These are phyloP conservation scores for Epichloe glyceriae DNA, from an alignment of 2,329 filamentous ascomycete genomes.

Conservation along the genomic window DNA sequence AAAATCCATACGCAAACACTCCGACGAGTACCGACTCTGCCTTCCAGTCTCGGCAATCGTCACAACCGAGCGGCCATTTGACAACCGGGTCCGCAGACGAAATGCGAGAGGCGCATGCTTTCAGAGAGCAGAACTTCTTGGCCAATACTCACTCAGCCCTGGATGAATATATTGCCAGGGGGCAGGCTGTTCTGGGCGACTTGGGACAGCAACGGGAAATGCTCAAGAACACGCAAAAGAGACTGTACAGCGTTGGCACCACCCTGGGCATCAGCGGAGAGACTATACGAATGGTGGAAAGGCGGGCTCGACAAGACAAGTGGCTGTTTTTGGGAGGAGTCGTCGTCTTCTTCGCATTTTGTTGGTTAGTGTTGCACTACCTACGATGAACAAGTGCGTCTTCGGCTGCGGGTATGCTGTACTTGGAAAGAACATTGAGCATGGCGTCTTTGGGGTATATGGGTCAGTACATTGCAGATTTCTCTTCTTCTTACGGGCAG, in stretches of 20 bases:
- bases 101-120: slow-evolving; percentile 64
- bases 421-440: slow-evolving; percentile 3
- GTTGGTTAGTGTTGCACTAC: slow-evolving; percentile 80
- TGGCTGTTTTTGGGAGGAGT: slow-evolving; percentile 93
- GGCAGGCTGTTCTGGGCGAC: slow-evolving; percentile 80
- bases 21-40: slow-evolving; percentile 18
- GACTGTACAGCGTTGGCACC: slow-evolving; percentile 84
- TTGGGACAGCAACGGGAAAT: slow-evolving; percentile 84
- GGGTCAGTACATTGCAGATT: slow-evolving; percentile 3
- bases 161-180: slow-evolving; percentile 87
- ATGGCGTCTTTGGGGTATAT: slow-evolving; percentile 9
- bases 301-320: slow-evolving; percentile 86
- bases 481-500: slow-evolving; percentile 1
- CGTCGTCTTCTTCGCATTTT: slow-evolving; percentile 77
- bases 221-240: slow-evolving; percentile 85
- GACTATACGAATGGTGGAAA: slow-evolving; percentile 92
- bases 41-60: slow-evolving; percentile 31
- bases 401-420: background rate
- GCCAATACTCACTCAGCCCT: slow-evolving; percentile 67
- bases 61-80: slow-evolving; percentile 17
- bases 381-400: slow-evolving; percentile 35
- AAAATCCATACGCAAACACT: slow-evolving; percentile 76
- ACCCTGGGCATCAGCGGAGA: slow-evolving; percentile 88
- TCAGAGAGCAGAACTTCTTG: slow-evolving; percentile 85
- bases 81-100: slow-evolving; percentile 44